Conservation (phyloP, 1,284 basidiomycete genomes). For the Abortiporus biennis region DNA sequence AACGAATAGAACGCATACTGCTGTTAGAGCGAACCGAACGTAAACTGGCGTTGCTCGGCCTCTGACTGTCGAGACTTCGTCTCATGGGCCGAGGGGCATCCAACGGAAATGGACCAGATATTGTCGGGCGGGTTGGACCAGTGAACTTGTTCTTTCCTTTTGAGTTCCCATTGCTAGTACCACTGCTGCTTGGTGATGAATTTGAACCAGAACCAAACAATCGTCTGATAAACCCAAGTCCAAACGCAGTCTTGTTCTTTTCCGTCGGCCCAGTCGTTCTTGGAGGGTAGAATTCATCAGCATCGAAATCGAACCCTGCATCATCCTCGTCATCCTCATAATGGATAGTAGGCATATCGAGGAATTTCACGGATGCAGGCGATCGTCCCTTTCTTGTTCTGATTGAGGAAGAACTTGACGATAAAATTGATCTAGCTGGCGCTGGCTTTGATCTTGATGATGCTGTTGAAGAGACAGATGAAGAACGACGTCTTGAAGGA, state of each 20-base stretch:
- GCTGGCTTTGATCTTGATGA: slow-evolving; percentile 24
- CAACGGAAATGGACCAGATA: slow-evolving; percentile 30
- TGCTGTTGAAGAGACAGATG: slow-evolving; percentile 23
- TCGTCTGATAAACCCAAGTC: slow-evolving; percentile 19
- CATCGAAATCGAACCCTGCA: slow-evolving; percentile 2
- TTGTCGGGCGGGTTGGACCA: slow-evolving; percentile 20
- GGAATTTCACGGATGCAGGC: slow-evolving; percentile 37
- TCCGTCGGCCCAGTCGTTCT: slow-evolving; percentile 13
- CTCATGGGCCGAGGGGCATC: slow-evolving; percentile 18
- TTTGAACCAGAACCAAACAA: no score
- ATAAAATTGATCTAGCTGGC: slow-evolving; percentile 27
- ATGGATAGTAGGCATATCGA: slow-evolving; percentile 32
- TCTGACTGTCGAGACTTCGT: slow-evolving; percentile 8
- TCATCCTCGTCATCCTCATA: slow-evolving; percentile 21
- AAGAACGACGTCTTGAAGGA: slow-evolving; percentile 20
- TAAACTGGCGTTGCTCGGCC: slow-evolving; percentile 9
- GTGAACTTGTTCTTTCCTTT: slow-evolving; percentile 11
- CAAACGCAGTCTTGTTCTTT: slow-evolving; percentile 16
- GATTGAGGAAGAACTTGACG: slow-evolving; percentile 25
- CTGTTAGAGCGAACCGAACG: slow-evolving; percentile 15
- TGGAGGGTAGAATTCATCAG: slow-evolving; percentile 11
- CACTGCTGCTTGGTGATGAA: no score
- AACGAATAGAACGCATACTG: slow-evolving; percentile 22
- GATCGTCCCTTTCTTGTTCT: slow-evolving; percentile 27
- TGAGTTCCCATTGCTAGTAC: no score